Conservation (phyloP, 495 filamentous ascomycete species). For the Hypoxylon subgilvum region DNA sequence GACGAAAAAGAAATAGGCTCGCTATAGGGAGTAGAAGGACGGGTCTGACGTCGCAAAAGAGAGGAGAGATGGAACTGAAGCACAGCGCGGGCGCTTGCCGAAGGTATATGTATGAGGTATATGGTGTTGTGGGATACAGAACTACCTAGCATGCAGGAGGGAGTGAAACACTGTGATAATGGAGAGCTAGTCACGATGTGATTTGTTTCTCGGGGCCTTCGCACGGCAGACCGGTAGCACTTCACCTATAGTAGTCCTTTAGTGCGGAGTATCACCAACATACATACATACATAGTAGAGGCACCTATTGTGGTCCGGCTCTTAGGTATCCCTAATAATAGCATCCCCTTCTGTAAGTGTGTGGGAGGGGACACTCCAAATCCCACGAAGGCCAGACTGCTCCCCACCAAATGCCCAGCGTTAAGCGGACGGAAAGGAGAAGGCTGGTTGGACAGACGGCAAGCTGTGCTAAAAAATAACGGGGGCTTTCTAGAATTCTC, state of each 20-base stretch:
- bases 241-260: slow-evolving; percentile 18
- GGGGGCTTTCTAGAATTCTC: slow-evolving; percentile 23
- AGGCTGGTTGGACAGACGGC: slow-evolving; percentile 49
- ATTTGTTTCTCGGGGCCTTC: slow-evolving; percentile 42
- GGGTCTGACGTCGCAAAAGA: slow-evolving; percentile 43
- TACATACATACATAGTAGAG: too few species aligned
- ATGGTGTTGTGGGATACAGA: slow-evolving; percentile 28
- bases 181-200: slow-evolving; percentile 35
- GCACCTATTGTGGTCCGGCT: slow-evolving; percentile 8
- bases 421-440: slow-evolving; percentile 45
- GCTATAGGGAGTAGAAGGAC: slow-evolving; percentile 37
- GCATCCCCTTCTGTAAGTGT: slow-evolving; percentile 37
- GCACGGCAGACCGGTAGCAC: slow-evolving; percentile 34
- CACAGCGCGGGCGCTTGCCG: slow-evolving; percentile 48
- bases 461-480: slow-evolving; percentile 28
- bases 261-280: slow-evolving; percentile 26
- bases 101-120: slow-evolving; percentile 50
- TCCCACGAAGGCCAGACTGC: slow-evolving; percentile 35
- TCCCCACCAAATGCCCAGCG: slow-evolving; percentile 40
- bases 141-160: slow-evolving; percentile 32
- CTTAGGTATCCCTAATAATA: slow-evolving; percentile 50
- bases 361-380: slow-evolving; percentile 29
- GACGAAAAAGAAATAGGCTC: slow-evolving; percentile 43
- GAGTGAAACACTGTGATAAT: slow-evolving; percentile 40
- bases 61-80: slow-evolving; percentile 39